Evolutionary conservation across 2,329 filamentous ascomycete species (phyloP).

Genomic region (Coniochaeta sp.): DNA sequence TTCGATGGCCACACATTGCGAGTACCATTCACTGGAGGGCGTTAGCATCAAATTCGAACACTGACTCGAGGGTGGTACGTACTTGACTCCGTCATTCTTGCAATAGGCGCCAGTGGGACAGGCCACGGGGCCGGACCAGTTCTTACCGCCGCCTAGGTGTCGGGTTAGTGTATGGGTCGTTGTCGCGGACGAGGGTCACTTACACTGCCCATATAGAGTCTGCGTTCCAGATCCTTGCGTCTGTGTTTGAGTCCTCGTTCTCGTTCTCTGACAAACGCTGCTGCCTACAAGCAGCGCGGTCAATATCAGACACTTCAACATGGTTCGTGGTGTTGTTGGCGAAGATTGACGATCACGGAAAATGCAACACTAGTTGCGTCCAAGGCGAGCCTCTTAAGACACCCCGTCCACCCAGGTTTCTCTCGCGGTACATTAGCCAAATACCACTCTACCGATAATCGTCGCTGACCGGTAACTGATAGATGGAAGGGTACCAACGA

Average conservation of each 20-base stretch:
- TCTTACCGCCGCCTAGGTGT: constrained; percentile 14
- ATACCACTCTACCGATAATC: neutral
- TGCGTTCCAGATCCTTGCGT: constrained; percentile 6
- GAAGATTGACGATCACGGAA: neutral
- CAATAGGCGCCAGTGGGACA: constrained; percentile 15
- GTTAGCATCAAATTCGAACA: neutral
- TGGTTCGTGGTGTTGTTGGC: neutral
- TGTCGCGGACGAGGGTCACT: neutral
- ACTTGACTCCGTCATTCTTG: constrained; percentile 14
- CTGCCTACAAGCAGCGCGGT: constrained; percentile 7
- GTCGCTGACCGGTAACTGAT: neutral
- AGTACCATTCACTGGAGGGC: constrained; percentile 14
- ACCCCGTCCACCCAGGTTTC: constrained; percentile 15
- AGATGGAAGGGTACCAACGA: neutral
- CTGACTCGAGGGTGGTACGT: neutral
- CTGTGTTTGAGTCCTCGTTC: neutral
- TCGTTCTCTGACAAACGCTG: constrained; percentile 8
- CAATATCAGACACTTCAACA: constrained; percentile 11
- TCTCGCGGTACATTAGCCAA: constrained; percentile 11
- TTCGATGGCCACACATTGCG: constrained; percentile 15
- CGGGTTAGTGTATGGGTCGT: neutral
- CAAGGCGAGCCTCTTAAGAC: too few relatives aligned
- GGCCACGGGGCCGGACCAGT: constrained; percentile 8
- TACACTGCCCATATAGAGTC: constrained; percentile 14
- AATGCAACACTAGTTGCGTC: too few relatives aligned